phyloP scores from a whole-genome alignment of 495 filamentous ascomycete species.

The Neurospora africana region DNA sequence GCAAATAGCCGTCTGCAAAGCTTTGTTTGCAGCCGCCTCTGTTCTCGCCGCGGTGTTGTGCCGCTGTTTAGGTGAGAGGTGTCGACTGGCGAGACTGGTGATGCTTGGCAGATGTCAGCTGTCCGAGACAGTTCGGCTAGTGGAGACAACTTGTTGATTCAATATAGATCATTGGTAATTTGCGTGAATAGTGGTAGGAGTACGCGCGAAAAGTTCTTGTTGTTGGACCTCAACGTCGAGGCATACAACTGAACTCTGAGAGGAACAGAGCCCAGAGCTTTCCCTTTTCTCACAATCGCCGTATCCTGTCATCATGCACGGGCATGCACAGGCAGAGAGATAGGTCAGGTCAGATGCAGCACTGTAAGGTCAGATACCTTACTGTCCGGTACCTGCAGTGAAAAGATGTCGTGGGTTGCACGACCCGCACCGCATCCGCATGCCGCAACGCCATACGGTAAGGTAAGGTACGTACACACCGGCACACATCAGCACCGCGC shows the following conservation, averaged over 20 bases:
- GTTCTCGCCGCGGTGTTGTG: neutral
- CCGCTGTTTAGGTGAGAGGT: neutral
- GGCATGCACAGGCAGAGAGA: neutral
- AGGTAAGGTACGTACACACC: neutral
- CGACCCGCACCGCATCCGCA: neutral
- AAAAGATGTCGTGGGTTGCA: neutral
- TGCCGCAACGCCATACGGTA: neutral
- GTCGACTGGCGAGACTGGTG: neutral
- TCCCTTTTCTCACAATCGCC: neutral
- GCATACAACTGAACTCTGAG: neutral
- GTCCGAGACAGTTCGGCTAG: neutral
- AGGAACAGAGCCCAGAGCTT: neutral
- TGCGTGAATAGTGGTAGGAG: neutral
- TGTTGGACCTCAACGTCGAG: neutral
- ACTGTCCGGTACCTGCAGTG: neutral
- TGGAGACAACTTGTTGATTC: neutral
- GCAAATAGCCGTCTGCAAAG: neutral
- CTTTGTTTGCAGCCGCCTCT: neutral
- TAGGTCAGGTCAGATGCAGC: neutral
- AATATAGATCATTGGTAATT: neutral
- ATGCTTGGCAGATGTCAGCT: neutral
- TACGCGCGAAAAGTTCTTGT: neutral
- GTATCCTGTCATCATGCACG: neutral
- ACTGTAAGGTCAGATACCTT: neutral
- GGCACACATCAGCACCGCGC: neutral